Evolutionary conservation across 306 rosid genomes (phyloP).

Genomic region (Quercus agrifolia): DNA sequence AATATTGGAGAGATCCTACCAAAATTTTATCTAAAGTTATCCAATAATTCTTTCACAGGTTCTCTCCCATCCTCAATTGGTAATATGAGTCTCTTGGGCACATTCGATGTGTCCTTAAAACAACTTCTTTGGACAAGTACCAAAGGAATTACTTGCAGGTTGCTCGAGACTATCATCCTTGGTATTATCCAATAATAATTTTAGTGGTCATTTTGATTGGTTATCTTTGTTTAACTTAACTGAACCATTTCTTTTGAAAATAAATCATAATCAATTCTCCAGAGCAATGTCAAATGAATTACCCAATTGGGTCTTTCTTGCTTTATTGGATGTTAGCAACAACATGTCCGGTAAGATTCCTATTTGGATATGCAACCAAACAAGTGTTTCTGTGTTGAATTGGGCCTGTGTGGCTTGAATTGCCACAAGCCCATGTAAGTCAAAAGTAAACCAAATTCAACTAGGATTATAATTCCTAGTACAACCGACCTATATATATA

Average conservation of each 20-base stretch:
- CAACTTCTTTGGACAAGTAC: not conserved
- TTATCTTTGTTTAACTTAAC: not conserved
- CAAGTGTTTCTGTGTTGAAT: no score
- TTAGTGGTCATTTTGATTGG: not conserved
- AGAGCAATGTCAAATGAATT: not conserved
- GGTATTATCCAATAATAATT: not conserved
- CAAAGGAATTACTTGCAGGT: no score
- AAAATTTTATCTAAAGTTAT: not conserved
- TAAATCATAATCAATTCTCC: not conserved
- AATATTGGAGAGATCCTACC: not conserved
- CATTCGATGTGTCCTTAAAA: not conserved
- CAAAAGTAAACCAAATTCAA: no score
- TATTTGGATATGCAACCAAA: no score
- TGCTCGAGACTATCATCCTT: accelerated
- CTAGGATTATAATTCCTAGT: no score
- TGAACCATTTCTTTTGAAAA: accelerated
- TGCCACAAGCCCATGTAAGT: no score
- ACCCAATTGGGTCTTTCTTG: accelerated
- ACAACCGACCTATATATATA: no score
- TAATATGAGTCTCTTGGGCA: not conserved
- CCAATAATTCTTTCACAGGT: not conserved
- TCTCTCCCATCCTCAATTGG: no score
- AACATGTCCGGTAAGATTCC: not conserved
- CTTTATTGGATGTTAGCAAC: not conserved
- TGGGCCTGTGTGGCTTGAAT: no score